Evolutionary conservation across 495 filamentous ascomycete genomes (phyloP), one percentile per base, ranked within the genome.

Genomic region (Tuber calosporum): DNA sequence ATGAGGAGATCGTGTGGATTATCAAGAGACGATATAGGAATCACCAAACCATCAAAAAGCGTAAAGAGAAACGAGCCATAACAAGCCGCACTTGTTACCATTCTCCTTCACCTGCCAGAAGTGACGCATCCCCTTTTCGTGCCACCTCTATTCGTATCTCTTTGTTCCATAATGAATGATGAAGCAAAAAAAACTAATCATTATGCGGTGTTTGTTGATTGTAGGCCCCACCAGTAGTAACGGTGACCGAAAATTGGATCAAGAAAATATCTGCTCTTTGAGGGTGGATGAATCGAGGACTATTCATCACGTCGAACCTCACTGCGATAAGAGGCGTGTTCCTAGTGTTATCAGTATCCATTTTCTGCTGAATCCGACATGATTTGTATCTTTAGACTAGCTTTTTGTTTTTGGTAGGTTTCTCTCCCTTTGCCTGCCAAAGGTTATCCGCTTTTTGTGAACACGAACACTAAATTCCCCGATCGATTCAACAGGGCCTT

Each of bases 1-100:
- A 78, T 66, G 76, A 78, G 58, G 76, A 78, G 42, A 77, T 78
- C 19, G 68, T 77, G 30, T 78, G 76, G 76, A 78, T 78, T 48
- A 78, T 78, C 71, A 78, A 78, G 71, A 76, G 76, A 71, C 76
- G 76, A 26, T 78, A 78, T 45, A 73, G 76, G 68, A 78, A 78
- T 26, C 76, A 78, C 58, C 76, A 78, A 68, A 78, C 76, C 45
- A 78, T 78, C 75, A 77, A 77, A 72, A 78, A 78, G 71, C 76
- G 76, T 75, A 78, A 78, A 78, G 76, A 77, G 76, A 78, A 77
- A 69, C 76, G 76, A 71, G 75, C 75, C 68, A 78, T 30, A 62
- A 62, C 3, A 34, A 62, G 13, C 53, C 26, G 53, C 53, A 0
- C 53, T 62, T 62, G 53, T 62, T 62, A 9, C 53, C 53, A 62